Evolutionary conservation across 129 eudicot species (phyloP), one percentile per base, ranked within the genome.

Genomic region (Flaveria robusta): DNA sequence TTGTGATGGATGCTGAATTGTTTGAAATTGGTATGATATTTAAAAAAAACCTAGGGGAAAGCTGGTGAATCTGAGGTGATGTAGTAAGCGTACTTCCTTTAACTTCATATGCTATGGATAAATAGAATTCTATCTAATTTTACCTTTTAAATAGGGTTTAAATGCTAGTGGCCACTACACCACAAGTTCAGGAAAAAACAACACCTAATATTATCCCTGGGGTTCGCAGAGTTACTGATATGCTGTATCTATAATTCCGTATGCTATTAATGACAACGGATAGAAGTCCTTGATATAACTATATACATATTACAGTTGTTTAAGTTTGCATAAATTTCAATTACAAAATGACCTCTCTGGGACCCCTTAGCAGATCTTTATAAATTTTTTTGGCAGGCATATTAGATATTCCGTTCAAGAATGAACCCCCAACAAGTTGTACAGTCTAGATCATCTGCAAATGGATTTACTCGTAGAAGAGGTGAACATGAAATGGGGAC

Each of bases 371-470:
- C 68, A 39, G 39, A 74, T 74, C 7, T 58, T 58, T 74, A 56
- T 27, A 64, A 2, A 13, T 10, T 52, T 58, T 73, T 37, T 41
- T 41, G 39, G 41, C 69, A 58, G 42, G 58, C 69, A 39, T 24
- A 46, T 56, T 72, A 70, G 66, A 77, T 70, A 79, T 75, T 45
- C 74, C 55, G 80, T 72, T 77, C 72, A 55, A 77, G 82, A 76
- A 91, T 89, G 93, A 87, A 87, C 85, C 70, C 86, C 83, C 99
- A 89, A 84, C 97, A 84, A 77, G 80, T 70, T 81, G 85, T 78
- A 68, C 98, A 89, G 77, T 78, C 89, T 59, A 86, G 89, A 74
- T 82, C 96, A 60, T 84, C 91, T 65, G 88, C 85, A 47, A 94
- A 94, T 86, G 97, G 96, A 70, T 84, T 75, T 83, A 82, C 86